phyloP scores from a whole-genome alignment of 495 filamentous ascomycete genomes.

The Podospora comata region DNA sequence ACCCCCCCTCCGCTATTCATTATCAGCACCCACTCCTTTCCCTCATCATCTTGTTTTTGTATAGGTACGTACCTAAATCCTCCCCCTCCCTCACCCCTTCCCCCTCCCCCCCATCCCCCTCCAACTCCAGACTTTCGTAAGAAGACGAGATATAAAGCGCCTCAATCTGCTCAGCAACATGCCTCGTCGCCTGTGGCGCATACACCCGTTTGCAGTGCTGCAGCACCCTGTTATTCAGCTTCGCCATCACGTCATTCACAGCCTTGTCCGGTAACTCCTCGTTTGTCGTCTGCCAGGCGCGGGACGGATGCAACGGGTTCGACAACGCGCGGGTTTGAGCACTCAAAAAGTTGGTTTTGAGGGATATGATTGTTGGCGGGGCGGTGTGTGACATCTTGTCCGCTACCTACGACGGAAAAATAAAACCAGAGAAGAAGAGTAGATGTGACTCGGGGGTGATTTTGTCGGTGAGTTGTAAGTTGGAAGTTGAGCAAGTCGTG shows the following conservation, averaged over 20 bases:
- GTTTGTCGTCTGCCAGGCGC: slow-evolving; percentile 53
- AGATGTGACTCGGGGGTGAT: no score
- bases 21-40: not conserved
- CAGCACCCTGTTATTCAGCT: slow-evolving; percentile 63
- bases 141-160: slow-evolving; percentile 54
- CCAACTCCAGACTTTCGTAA: slow-evolving; percentile 13
- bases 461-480: no score
- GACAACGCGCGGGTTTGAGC: slow-evolving; percentile 9
- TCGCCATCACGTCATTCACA: slow-evolving; percentile 44
- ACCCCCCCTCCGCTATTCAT: slow-evolving; percentile 31
- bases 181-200: slow-evolving; percentile 68
- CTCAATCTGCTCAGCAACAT: slow-evolving; percentile 81
- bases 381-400: not conserved
- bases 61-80: slow-evolving; percentile 39
- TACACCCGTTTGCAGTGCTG: slow-evolving; percentile 72
- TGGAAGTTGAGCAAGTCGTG: no score
- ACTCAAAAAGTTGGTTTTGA: slow-evolving; percentile 54
- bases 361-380: slow-evolving; percentile 53
- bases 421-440: not conserved
- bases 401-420: not conserved
- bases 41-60: not conserved
- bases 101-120: slow-evolving; percentile 33
- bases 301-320: slow-evolving; percentile 46
- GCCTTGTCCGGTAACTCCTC: slow-evolving; percentile 50
- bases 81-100: slow-evolving; percentile 26